Conservation (phyloP, 73 alveolate genomes). For the Paramecium sonneborni region DNA sequence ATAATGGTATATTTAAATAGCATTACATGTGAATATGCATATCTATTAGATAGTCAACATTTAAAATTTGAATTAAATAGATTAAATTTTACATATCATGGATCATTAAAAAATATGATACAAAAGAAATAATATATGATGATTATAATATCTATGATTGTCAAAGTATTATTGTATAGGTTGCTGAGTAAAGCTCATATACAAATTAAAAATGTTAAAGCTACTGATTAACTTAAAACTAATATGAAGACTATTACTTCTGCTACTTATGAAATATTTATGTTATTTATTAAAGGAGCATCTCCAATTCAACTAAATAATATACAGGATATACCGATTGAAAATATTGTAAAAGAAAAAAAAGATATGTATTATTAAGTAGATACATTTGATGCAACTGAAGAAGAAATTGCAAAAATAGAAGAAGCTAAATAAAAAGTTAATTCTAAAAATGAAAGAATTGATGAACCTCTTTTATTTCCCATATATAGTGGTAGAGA, state of each 20-base stretch:
- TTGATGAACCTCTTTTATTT: slow-evolving; percentile 15
- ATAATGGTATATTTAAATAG: not conserved
- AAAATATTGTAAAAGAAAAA: not conserved
- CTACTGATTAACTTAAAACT: not conserved
- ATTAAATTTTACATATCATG: slow-evolving; percentile 7
- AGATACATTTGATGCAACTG: not conserved
- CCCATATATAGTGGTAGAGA: slow-evolving; percentile 9
- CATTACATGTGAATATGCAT: not conserved
- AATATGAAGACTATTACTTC: not conserved
- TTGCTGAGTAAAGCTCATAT: not conserved
- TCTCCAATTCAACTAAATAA: slow-evolving; percentile 5
- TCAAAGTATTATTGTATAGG: not conserved
- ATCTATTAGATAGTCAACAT: not conserved
- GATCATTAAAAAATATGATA: not conserved
- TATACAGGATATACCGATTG: not conserved
- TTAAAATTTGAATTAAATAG: slow-evolving; percentile 22
- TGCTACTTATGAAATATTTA: not conserved
- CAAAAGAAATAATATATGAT: slow-evolving; percentile 23
- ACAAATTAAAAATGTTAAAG: not conserved
- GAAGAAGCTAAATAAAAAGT: not conserved
- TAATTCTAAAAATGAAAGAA: not conserved
- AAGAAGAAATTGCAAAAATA: not conserved
- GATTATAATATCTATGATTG: not conserved
- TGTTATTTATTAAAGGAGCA: not conserved
- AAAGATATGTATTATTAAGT: not conserved